Evolutionary conservation across 176 grass and related monocot species (phyloP), one percentile per base, ranked within the genome.

Genomic region (Juncus effusus): DNA sequence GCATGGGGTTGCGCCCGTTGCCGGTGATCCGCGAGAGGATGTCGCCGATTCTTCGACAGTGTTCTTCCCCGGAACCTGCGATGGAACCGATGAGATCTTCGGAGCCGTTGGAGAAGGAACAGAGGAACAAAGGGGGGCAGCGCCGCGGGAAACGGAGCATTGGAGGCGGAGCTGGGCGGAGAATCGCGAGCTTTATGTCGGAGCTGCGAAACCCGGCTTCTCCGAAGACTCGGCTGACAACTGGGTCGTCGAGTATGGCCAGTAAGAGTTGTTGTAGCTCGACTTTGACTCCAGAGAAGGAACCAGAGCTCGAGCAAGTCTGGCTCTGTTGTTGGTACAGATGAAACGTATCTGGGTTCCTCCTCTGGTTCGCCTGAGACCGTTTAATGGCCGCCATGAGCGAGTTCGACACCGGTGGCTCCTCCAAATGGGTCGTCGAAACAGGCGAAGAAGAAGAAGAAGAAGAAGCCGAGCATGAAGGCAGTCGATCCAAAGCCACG

Each of bases 381-480:
- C 87, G 81, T 82, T 85, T 96, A 76, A 96, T 86, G 51, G 92
- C 87, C 2, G 92, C 84, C 92, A 96, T 91, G 35, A 96, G 87
- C 7, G 87, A 96, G 84, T 96, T 96, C 19, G 91, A 87, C 0
- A 90, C 76, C 13, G 87, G 87, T 10, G 91, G 91, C 14, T 87
- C 86, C 3, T 84, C 81, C 0, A 54, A 6, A 2, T 40, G 54
- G 41, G 54, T 12, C 37, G 63, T 41, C n/a, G 51, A 40, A 28
- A 51, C 9, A 3, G 52, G 51, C 36, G 56, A 10, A 15, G 64
- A 49, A 12, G 54, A 39, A 0, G 59, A 62, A 10, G 62, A 53
- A 12, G 67, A 10, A 45, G 61, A 41, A 11, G 81, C 60, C 0
- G 78, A 54, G 2, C 78, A 37, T 5, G 91, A 88, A 2, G 91